Evolutionary conservation across 2,329 filamentous ascomycete genomes (phyloP).

Genomic region (Hymenoscyphus infarciens): DNA sequence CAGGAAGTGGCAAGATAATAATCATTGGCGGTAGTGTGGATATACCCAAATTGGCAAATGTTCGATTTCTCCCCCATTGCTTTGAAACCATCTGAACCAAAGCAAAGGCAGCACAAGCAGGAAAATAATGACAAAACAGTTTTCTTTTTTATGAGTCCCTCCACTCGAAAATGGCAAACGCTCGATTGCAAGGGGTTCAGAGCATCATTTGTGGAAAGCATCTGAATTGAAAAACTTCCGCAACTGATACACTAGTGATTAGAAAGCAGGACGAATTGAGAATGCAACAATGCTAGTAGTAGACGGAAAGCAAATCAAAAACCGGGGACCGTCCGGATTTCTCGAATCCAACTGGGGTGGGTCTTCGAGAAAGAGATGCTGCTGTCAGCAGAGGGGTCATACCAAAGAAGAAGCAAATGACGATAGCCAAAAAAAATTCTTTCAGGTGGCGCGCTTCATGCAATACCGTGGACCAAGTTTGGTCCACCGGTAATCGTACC

Average conservation of each 20-base stretch:
- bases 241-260: background rate
- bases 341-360: background rate
- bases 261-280: background rate
- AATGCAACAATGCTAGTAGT: background rate
- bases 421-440: background rate
- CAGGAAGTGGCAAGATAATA: background rate
- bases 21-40: background rate
- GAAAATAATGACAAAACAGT: background rate
- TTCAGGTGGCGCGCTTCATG: background rate
- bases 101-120: background rate
- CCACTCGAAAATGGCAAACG: background rate
- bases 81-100: background rate
- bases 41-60: background rate
- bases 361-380: background rate
- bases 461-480: background rate
- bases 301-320: background rate
- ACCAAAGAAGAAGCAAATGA: slow-evolving; percentile 2
- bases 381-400: slow-evolving; percentile 4
- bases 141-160: background rate
- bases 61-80: background rate
- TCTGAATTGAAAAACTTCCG: background rate
- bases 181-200: background rate
- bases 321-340: no score
- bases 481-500: background rate
- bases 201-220: background rate